A percentile compares a stretch with the other conserved stretches of the same genome.
These are phyloP conservation scores for Trametes hirsuta DNA, from an alignment of 1,284 basidiomycete genomes.

Conservation along the genomic window DNA sequence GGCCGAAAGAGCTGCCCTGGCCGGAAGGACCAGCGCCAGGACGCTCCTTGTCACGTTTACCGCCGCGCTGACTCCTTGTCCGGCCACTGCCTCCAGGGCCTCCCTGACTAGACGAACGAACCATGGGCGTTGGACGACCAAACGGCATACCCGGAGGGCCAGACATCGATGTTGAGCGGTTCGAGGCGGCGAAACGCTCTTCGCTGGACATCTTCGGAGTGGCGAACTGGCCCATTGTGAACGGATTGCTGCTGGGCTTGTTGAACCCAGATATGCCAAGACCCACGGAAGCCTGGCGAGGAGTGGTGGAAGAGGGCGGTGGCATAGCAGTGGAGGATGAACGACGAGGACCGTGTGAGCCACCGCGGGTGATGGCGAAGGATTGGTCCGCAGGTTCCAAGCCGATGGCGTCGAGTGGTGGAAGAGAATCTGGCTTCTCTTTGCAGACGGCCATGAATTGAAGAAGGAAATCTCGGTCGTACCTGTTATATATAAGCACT, in stretches of 20 bases:
- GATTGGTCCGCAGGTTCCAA: conserved; percentile 76
- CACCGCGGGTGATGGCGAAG: conserved; percentile 58
- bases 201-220: conserved; percentile 71
- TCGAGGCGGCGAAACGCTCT: conserved; percentile 66
- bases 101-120: conserved; percentile 78
- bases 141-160: conserved; percentile 48
- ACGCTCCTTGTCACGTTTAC: conserved; percentile 54
- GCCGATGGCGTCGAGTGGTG: conserved; percentile 90
- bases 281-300: conserved; percentile 58
- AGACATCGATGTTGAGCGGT: conserved; percentile 42
- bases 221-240: conserved; percentile 79
- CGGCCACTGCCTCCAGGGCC: conserved; percentile 62
- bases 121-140: conserved; percentile 59
- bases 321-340: conserved; percentile 48
- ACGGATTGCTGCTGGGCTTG: conserved; percentile 46
- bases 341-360: conserved; percentile 55
- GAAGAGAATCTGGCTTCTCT: conserved; percentile 91
- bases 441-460: conserved; percentile 97
- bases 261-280: conserved; percentile 56
- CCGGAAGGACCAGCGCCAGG: conserved; percentile 24
- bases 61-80: conserved; percentile 74
- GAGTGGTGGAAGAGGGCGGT: conserved; percentile 36
- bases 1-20: conserved; percentile 25
- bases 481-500: conserved; percentile 51
- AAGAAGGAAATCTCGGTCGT: conserved; percentile 96